Percentiles rank a stretch among this genome's conserved stretches.
phyloP scores from a whole-genome alignment of 768 basidiomycete genomes.

The Pleurotus citrinopileatus region DNA sequence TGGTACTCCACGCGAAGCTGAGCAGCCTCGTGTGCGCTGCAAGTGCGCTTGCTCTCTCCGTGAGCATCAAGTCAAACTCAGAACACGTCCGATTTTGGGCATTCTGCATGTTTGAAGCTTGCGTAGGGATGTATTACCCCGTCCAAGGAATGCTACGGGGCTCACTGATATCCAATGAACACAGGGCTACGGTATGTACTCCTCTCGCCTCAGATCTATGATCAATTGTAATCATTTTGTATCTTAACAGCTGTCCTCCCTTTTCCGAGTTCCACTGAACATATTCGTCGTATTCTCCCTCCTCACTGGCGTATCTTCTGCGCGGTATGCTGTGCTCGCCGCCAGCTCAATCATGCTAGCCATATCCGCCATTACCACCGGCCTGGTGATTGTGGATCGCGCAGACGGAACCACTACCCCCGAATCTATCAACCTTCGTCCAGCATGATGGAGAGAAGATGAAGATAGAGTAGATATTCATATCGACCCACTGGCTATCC shows the following conservation, averaged over 20 bases:
- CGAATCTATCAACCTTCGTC: not conserved
- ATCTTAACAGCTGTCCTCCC: conserved; percentile 50
- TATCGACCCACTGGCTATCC: not conserved
- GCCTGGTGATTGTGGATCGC: conserved; percentile 39
- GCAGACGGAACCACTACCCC: conserved; percentile 18
- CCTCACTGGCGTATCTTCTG: conserved; percentile 65
- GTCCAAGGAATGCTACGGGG: conserved; percentile 75
- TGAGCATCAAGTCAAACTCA: conserved; percentile 39
- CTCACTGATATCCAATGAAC: conserved; percentile 63
- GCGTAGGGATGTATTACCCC: conserved; percentile 79
- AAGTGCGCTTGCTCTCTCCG: conserved; percentile 53
- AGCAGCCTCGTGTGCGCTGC: conserved; percentile 61
- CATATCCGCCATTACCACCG: conserved; percentile 59
- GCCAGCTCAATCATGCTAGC: conserved; percentile 56
- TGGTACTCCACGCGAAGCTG: conserved; percentile 65
- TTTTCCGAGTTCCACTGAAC: conserved; percentile 76
- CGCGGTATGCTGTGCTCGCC: conserved; percentile 56
- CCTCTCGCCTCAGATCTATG: not conserved
- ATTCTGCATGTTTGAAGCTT: conserved; percentile 73
- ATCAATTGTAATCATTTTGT: conserved; percentile 4
- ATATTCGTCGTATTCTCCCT: conserved; percentile 69
- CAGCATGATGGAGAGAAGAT: not conserved
- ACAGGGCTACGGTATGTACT: conserved; percentile 66
- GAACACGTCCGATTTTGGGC: conserved; percentile 64
- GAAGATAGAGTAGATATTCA: no score